These are phyloP conservation scores for Blastobotrys chiropterorum DNA, from an alignment of 805 yeast species.

Conservation along the genomic window DNA sequence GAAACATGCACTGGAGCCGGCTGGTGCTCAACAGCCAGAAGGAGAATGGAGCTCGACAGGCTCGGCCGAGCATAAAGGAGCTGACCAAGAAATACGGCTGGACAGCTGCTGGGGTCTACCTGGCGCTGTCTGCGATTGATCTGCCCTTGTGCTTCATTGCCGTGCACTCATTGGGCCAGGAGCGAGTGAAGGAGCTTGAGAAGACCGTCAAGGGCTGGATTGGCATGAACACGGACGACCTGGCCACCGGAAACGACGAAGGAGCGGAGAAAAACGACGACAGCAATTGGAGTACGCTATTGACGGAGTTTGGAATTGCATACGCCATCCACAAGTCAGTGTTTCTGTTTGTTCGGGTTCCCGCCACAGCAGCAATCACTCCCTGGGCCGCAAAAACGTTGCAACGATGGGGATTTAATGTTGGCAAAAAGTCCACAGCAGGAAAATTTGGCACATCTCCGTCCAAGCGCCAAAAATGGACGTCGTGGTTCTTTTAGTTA, in stretches of 20 bases:
- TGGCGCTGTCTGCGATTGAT: slow-evolving; percentile 67
- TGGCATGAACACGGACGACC: slow-evolving; percentile 48
- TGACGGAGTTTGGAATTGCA: slow-evolving; percentile 85
- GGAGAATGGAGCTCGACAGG: slow-evolving; percentile 5
- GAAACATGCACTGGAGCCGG: not conserved
- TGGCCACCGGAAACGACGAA: slow-evolving; percentile 11
- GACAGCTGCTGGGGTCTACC: slow-evolving; percentile 81
- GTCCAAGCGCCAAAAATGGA: slow-evolving; percentile 49
- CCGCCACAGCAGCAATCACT: slow-evolving; percentile 86
- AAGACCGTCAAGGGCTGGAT: slow-evolving; percentile 51
- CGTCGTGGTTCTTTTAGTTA: slow-evolving; percentile 47
- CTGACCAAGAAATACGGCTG: slow-evolving; percentile 84
- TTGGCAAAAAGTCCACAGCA: slow-evolving; percentile 40
- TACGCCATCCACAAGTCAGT: slow-evolving; percentile 89
- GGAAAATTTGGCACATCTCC: slow-evolving; percentile 51
- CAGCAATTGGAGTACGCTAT: slow-evolving; percentile 36
- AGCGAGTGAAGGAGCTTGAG: slow-evolving; percentile 63
- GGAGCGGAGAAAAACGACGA: slow-evolving; percentile 21
- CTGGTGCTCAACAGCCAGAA: slow-evolving; percentile 6
- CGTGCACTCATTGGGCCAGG: slow-evolving; percentile 86
- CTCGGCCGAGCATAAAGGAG: slow-evolving; percentile 36
- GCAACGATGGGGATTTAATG: slow-evolving; percentile 72
- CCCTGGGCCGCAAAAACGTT: slow-evolving; percentile 66
- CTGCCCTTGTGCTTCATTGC: slow-evolving; percentile 74
- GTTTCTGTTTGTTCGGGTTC: slow-evolving; percentile 68